These are phyloP conservation scores for Thelonectria discophora DNA, from an alignment of 2,329 filamentous ascomycete genomes.

Conservation along the genomic window DNA sequence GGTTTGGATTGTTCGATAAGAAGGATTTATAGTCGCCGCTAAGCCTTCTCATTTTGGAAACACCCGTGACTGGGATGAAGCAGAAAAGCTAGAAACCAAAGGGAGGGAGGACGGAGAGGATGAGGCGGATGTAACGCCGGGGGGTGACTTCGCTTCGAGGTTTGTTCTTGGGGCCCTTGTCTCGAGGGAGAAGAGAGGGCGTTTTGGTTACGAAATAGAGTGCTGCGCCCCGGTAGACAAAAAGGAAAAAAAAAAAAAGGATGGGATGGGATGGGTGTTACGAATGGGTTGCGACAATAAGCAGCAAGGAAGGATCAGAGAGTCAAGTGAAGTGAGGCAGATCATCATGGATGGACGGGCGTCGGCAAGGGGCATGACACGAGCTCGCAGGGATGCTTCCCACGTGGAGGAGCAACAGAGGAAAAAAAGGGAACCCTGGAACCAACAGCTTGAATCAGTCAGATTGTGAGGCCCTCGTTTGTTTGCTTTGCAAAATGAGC, in stretches of 20 bases:
- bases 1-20: slow-evolving; percentile 13
- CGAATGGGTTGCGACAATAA: slow-evolving; percentile 1
- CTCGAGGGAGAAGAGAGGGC: neutral
- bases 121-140: slow-evolving; percentile 18
- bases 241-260: no score
- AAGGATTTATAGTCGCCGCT: slow-evolving; percentile 21
- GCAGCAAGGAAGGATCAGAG: no score
- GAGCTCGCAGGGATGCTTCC: slow-evolving; percentile 35
- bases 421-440: slow-evolving; percentile 7
- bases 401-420: slow-evolving; percentile 35
- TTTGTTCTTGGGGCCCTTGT: neutral
- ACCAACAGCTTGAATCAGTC: slow-evolving; percentile 10
- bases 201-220: no score
- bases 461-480: slow-evolving; percentile 1
- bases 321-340: neutral
- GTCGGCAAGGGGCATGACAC: slow-evolving; percentile 25
- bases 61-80: slow-evolving; percentile 3
- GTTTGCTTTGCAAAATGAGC: no score
- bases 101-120: no score
- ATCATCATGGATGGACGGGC: slow-evolving; percentile 17
- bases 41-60: slow-evolving; percentile 16
- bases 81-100: no score
- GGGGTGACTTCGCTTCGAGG: slow-evolving; percentile 18
- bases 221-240: neutral
- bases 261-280: no score